A percentile compares a stretch with the other conserved stretches of the same genome.
Conservation (phyloP, 768 basidiomycete species). For the Trametes punicea region DNA sequence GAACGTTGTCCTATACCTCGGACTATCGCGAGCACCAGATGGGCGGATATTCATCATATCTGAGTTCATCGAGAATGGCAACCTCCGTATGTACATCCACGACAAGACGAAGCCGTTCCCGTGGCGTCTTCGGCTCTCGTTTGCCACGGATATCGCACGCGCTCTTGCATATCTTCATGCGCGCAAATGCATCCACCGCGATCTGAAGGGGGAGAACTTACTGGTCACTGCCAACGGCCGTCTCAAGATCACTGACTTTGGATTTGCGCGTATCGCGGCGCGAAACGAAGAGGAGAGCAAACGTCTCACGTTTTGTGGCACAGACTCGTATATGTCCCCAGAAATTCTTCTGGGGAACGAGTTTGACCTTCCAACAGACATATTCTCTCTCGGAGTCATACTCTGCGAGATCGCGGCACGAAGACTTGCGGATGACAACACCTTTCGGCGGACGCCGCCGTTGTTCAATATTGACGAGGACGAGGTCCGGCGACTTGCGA, state of each 20-base stretch:
- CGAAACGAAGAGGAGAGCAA: slow-evolving; percentile 87
- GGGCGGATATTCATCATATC: slow-evolving; percentile 92
- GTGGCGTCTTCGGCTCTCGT: slow-evolving; percentile 91
- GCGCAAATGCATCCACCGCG: slow-evolving; percentile 82
- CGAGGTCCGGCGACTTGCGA: slow-evolving; percentile 68
- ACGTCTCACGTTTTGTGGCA: slow-evolving; percentile 84
- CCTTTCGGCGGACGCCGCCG: slow-evolving; percentile 77
- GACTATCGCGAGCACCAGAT: slow-evolving; percentile 80
- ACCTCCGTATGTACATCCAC: slow-evolving; percentile 87
- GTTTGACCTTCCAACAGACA: slow-evolving; percentile 92
- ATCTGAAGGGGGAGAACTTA: slow-evolving; percentile 96
- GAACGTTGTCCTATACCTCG: slow-evolving; percentile 91
- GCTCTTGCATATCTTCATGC: slow-evolving; percentile 98
- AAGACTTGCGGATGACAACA: slow-evolving; percentile 76
- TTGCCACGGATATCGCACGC: slow-evolving; percentile 91
- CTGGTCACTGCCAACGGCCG: slow-evolving; percentile 93
- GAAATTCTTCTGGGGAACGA: slow-evolving; percentile 90
- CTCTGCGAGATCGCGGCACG: slow-evolving; percentile 89
- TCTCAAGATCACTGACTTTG: slow-evolving; percentile 98
- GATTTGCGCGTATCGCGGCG: slow-evolving; percentile 92
- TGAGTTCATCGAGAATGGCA: slow-evolving; percentile 91
- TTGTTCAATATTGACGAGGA: slow-evolving; percentile 71
- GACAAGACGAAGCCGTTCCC: slow-evolving; percentile 82
- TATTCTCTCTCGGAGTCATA: slow-evolving; percentile 91
- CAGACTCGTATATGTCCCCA: slow-evolving; percentile 95